Evolutionary conservation across 331 rosid species (phyloP).

Genomic region (Prunus yedoensis): DNA sequence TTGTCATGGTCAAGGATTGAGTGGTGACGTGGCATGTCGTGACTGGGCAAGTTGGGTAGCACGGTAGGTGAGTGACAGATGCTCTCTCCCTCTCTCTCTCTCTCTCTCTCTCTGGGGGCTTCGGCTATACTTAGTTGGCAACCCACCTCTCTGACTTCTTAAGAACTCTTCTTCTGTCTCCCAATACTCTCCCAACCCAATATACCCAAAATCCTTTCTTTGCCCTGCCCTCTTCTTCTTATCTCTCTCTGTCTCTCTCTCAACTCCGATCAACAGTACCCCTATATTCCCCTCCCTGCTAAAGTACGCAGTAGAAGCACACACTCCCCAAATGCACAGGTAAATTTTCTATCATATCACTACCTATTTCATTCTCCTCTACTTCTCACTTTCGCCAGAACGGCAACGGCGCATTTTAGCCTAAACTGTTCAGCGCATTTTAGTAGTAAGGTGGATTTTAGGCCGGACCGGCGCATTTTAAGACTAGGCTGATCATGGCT

Average conservation of each 20-base stretch:
- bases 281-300: not conserved
- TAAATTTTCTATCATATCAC: not conserved
- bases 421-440: not conserved
- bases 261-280: too few relatives aligned
- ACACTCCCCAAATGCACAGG: not conserved
- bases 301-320: not conserved
- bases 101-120: not conserved
- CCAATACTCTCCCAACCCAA: not conserved
- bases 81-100: not conserved
- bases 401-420: not conserved
- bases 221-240: too few relatives aligned
- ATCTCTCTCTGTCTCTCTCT: not conserved
- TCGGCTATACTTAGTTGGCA: not conserved
- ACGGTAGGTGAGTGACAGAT: slow-evolving; percentile 2
- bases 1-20: not conserved
- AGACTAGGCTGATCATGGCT: too few relatives aligned
- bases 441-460: not conserved
- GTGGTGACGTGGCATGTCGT: not conserved
- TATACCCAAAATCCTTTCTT: not conserved
- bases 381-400: not conserved
- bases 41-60: not conserved
- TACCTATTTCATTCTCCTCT: not conserved
- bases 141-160: not conserved
- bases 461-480: not conserved
- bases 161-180: not conserved